Conservation (phyloP, 805 yeast species). For the Candida corydali region DNA sequence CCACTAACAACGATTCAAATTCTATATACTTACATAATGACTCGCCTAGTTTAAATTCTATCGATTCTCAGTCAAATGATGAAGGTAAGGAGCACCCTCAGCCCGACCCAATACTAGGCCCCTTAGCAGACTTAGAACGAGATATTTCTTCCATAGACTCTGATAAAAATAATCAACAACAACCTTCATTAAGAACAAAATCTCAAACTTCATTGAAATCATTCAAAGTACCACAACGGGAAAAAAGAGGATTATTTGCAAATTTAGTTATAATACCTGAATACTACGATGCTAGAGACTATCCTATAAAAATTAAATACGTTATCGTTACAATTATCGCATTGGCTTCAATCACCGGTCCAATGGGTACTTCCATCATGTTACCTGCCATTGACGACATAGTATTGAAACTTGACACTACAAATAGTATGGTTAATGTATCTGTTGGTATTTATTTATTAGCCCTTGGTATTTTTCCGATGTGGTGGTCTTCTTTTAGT, state of each 20-base stretch:
- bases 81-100: neutral
- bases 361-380: slow-evolving; percentile 84
- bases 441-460: slow-evolving; percentile 77
- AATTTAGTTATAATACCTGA: slow-evolving; percentile 58
- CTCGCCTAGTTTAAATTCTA: neutral
- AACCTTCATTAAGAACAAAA: neutral
- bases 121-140: slow-evolving; percentile 8
- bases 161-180: neutral
- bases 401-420: slow-evolving; percentile 49
- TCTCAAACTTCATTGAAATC: slow-evolving; percentile 7
- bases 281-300: slow-evolving; percentile 65
- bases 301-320: slow-evolving; percentile 47
- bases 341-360: slow-evolving; percentile 73
- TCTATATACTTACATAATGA: neutral
- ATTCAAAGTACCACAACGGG: slow-evolving; percentile 15
- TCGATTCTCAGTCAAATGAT: neutral
- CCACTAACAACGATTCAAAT: slow-evolving; percentile 1
- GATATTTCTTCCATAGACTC: slow-evolving; percentile 7
- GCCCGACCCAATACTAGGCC: slow-evolving; percentile 5
- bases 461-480: slow-evolving; percentile 72
- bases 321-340: slow-evolving; percentile 65
- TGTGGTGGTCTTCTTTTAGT: slow-evolving; percentile 85
- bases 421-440: slow-evolving; percentile 60
- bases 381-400: slow-evolving; percentile 72
- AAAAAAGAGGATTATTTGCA: slow-evolving; percentile 60